Evolutionary conservation across 2,329 filamentous ascomycete genomes (phyloP).

Genomic region (Botrytis galanthina): DNA sequence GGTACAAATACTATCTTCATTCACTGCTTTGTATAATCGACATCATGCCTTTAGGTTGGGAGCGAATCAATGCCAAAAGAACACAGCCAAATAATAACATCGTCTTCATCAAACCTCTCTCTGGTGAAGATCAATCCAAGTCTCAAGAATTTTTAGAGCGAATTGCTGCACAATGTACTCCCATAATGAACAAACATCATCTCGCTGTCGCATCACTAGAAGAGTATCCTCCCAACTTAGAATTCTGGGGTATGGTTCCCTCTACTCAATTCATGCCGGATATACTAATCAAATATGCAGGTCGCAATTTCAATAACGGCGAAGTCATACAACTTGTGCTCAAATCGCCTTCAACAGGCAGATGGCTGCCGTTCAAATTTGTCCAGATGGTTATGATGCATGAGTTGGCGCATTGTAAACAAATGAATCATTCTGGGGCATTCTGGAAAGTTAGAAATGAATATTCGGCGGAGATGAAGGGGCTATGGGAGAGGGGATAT

Average conservation of each 20-base stretch:
- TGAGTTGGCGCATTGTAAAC: conserved; percentile 76
- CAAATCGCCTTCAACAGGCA: conserved; percentile 59
- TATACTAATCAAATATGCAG: conserved; percentile 43
- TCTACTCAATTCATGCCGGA: neutral
- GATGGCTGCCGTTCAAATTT: conserved; percentile 78
- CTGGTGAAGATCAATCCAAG: conserved; percentile 58
- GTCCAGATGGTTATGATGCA: conserved; percentile 97
- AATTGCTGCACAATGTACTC: conserved; percentile 76
- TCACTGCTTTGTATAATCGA: neutral
- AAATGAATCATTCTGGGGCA: conserved; percentile 83
- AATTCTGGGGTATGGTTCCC: conserved; percentile 57
- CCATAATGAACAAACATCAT: conserved; percentile 66
- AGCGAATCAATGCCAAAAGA: conserved; percentile 72
- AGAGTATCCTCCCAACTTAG: conserved; percentile 75
- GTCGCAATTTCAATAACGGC: conserved; percentile 86
- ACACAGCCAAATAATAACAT: conserved; percentile 75
- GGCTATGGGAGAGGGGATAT: conserved; percentile 67
- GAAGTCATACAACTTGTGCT: conserved; percentile 85
- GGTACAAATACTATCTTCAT: neutral
- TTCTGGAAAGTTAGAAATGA: conserved; percentile 79
- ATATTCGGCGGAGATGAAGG: conserved; percentile 69
- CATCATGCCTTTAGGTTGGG: conserved; percentile 72
- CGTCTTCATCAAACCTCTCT: conserved; percentile 79
- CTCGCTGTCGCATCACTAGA: conserved; percentile 70
- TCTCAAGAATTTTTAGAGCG: conserved; percentile 71